Conservation (phyloP, 768 basidiomycete genomes). For the Galerina marginata region DNA sequence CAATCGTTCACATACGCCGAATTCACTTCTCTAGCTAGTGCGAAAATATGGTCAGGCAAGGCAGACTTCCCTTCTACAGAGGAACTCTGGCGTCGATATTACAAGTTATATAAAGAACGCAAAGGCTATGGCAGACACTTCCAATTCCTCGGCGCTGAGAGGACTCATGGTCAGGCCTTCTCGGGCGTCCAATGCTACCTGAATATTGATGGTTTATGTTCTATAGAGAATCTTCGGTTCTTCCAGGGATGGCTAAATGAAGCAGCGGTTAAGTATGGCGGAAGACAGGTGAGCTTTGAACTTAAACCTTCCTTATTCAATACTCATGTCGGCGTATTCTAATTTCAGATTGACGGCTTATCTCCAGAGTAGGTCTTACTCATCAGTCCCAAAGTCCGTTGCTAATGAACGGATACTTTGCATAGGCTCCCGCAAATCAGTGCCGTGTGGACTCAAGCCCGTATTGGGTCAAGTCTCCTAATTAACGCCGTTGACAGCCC, state of each 20-base stretch:
- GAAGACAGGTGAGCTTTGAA: constrained; percentile 30
- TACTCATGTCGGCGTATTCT: neutral
- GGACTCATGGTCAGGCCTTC: constrained; percentile 30
- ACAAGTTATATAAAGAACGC: constrained; percentile 32
- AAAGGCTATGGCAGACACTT: constrained; percentile 43
- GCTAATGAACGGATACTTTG: neutral
- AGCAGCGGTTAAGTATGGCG: constrained; percentile 44
- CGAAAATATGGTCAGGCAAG: constrained; percentile 42
- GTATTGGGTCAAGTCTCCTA: constrained; percentile 3
- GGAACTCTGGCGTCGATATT: constrained; percentile 39
- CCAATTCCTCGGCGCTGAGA: constrained; percentile 38
- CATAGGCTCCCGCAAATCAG: constrained; percentile 17
- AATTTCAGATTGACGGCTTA: constrained; percentile 24
- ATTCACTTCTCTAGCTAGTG: constrained; percentile 39
- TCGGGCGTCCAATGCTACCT: neutral
- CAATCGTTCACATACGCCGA: constrained; percentile 45
- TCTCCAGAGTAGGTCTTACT: constrained; percentile 19
- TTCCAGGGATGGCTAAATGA: constrained; percentile 46
- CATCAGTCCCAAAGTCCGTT: neutral
- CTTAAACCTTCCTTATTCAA: neutral
- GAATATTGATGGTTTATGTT: neutral
- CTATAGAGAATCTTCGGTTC: constrained; percentile 34
- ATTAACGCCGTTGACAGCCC: neutral
- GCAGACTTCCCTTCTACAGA: constrained; percentile 38
- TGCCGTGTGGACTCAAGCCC: constrained; percentile 18